Evolutionary conservation across 495 filamentous ascomycete species (phyloP).

Genomic region (Hypomontagnella monticulosa): DNA sequence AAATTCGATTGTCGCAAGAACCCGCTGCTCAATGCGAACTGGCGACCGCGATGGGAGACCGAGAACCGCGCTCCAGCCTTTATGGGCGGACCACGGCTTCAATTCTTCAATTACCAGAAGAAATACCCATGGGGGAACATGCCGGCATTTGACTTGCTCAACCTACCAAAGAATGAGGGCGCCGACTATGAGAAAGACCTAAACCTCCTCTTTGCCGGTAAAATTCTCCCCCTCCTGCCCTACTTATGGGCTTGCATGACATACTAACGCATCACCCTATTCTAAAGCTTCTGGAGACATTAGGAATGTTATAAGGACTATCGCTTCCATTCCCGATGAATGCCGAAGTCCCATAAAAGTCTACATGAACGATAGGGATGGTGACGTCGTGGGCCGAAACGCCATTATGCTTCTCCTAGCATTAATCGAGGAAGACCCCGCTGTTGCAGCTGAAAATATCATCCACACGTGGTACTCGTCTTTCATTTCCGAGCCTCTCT

Average conservation of each 20-base stretch:
- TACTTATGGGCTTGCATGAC: neutral
- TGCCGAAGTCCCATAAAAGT: slow-evolving; percentile 42
- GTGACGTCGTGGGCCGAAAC: slow-evolving; percentile 59
- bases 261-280: neutral
- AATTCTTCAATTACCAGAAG: slow-evolving; percentile 13
- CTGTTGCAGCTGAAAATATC: slow-evolving; percentile 19
- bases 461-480: slow-evolving; percentile 40
- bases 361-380: slow-evolving; percentile 56
- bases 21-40: slow-evolving; percentile 14
- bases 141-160: slow-evolving; percentile 57
- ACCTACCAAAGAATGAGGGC: slow-evolving; percentile 56
- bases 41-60: slow-evolving; percentile 21
- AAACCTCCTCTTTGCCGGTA: slow-evolving; percentile 57
- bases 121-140: slow-evolving; percentile 59
- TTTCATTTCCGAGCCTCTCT: slow-evolving; percentile 21
- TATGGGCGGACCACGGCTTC: slow-evolving; percentile 10
- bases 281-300: slow-evolving; percentile 59
- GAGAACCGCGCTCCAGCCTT: slow-evolving; percentile 14
- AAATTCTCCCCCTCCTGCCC: neutral
- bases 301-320: slow-evolving; percentile 56
- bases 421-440: slow-evolving; percentile 18
- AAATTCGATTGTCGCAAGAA: slow-evolving; percentile 20
- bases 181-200: slow-evolving; percentile 42
- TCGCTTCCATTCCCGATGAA: slow-evolving; percentile 45
- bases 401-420: slow-evolving; percentile 57